phyloP scores from a whole-genome alignment of 202 grass and related monocot species.

The Schoenoplectus tabernaemontani region DNA sequence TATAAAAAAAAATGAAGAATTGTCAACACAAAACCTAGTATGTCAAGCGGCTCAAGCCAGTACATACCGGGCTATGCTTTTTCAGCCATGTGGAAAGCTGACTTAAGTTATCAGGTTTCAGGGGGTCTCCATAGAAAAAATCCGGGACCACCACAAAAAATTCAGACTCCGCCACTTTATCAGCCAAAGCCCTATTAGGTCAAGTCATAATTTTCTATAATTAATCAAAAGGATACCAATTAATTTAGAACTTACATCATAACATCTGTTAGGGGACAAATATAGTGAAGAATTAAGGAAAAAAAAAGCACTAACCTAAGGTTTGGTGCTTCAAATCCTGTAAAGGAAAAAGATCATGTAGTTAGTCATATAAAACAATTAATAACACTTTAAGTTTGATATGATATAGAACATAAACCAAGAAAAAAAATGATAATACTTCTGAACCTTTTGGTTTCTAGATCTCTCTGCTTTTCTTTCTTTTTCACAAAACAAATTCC shows the following conservation, averaged over 20 bases:
- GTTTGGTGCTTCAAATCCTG: slow-evolving; percentile 18
- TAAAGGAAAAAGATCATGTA: background rate
- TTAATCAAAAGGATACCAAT: background rate
- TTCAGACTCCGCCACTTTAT: slow-evolving; percentile 16
- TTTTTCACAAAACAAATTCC: background rate
- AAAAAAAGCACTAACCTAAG: slow-evolving; percentile 3
- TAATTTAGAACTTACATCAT: background rate
- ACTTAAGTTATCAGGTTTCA: background rate
- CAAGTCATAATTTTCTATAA: background rate
- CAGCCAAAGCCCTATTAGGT: slow-evolving; percentile 17
- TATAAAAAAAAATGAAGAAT: background rate
- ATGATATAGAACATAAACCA: background rate
- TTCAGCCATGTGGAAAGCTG: background rate
- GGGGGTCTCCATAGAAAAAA: slow-evolving; percentile 29
- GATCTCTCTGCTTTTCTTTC: background rate
- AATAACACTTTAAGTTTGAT: background rate
- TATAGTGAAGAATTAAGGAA: background rate
- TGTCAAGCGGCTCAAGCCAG: background rate
- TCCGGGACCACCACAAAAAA: slow-evolving; percentile 26
- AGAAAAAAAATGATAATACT: background rate
- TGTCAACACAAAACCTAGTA: background rate
- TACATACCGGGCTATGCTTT: slow-evolving; percentile 16
- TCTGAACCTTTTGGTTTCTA: background rate
- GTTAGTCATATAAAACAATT: background rate
- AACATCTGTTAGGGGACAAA: background rate